These are phyloP conservation scores for Alternaria sp. DNA, from an alignment of 2,329 filamentous ascomycete species.

Conservation along the genomic window DNA sequence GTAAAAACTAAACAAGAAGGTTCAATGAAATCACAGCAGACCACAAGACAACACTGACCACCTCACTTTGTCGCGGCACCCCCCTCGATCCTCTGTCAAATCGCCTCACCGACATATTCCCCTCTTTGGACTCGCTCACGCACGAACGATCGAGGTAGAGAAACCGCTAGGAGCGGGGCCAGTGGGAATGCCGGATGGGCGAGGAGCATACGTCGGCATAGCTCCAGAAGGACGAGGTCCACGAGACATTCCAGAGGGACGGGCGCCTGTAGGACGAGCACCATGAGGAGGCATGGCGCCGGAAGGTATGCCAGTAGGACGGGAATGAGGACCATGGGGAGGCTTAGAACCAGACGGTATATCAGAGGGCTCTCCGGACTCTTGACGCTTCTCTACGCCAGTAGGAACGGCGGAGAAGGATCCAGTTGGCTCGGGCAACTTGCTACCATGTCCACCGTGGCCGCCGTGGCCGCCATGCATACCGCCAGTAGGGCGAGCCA, in stretches of 20 bases:
- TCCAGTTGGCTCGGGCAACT: background rate
- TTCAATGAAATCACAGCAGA: background rate
- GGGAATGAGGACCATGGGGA: background rate
- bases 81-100: background rate
- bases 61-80: background rate
- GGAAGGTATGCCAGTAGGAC: background rate
- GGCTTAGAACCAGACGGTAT: background rate
- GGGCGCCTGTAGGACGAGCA: background rate
- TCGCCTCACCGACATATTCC: background rate
- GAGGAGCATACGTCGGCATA: background rate
- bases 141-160: background rate
- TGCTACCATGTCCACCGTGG: background rate
- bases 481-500: background rate
- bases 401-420: background rate
- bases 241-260: background rate
- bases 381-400: background rate
- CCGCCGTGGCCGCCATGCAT: background rate
- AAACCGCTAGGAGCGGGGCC: background rate
- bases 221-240: background rate
- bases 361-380: background rate
- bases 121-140: background rate
- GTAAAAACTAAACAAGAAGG: background rate
- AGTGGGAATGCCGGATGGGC: background rate
- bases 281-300: background rate
- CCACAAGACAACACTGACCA: background rate